Conservation (phyloP, 1,284 basidiomycete species). For the Entoloma clypeatum region DNA sequence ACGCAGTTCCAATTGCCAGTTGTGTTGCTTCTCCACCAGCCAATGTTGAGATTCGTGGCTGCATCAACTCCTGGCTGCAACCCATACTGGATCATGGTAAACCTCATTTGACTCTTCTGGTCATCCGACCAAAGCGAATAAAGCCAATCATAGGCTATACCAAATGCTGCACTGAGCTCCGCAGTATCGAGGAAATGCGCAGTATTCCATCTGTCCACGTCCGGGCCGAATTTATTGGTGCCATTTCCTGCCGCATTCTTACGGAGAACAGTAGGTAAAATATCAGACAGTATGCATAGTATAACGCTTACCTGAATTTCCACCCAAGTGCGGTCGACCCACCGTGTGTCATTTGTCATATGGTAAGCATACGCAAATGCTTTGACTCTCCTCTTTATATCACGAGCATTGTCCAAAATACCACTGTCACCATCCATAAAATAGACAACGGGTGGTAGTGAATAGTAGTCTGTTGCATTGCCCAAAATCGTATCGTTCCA, state of each 20-base stretch:
- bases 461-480: slow-evolving; percentile 78
- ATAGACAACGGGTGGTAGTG: slow-evolving; percentile 66
- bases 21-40: slow-evolving; percentile 61
- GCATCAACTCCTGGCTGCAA: slow-evolving; percentile 60
- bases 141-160: slow-evolving; percentile 94
- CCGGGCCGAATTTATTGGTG: slow-evolving; percentile 59
- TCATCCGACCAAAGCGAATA: slow-evolving; percentile 80
- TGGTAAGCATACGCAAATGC: slow-evolving; percentile 90
- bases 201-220: slow-evolving; percentile 74
- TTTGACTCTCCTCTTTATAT: slow-evolving; percentile 89
- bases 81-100: slow-evolving; percentile 78
- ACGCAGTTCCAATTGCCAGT: slow-evolving; percentile 98
- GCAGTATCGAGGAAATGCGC: slow-evolving; percentile 92
- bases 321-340: slow-evolving; percentile 80
- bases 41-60: slow-evolving; percentile 41
- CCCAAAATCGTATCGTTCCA: slow-evolving; percentile 94
- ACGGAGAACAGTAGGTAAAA: slow-evolving; percentile 5
- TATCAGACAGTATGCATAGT: neutral
- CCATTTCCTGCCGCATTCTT: slow-evolving; percentile 72
- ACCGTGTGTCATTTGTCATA: slow-evolving; percentile 86
- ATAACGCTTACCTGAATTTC: slow-evolving; percentile 69
- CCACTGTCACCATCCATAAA: slow-evolving; percentile 81
- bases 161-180: slow-evolving; percentile 85
- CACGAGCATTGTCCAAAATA: slow-evolving; percentile 89
- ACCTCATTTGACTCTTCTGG: slow-evolving; percentile 71